Percentiles rank a stretch among this genome's conserved stretches.
These are phyloP conservation scores for Phytophthora hybrid DNA, from an alignment of 352 stramenopile species.

Conservation along the genomic window DNA sequence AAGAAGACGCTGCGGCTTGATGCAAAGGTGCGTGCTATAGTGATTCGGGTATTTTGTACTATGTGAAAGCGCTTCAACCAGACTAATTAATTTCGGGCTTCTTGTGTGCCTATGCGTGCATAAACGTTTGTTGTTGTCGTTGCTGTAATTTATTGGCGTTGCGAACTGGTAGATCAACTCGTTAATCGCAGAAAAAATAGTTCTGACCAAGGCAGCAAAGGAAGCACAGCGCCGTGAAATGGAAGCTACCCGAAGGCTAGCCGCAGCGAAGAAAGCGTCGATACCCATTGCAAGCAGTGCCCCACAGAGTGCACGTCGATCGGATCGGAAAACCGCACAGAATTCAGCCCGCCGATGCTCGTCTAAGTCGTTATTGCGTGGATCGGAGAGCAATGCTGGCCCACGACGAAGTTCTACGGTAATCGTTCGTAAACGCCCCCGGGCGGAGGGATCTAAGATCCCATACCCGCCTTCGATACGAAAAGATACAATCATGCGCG, in stretches of 20 bases:
- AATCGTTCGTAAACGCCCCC: slow-evolving; percentile 34
- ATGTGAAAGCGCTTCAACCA: no score
- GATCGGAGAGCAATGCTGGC: background rate
- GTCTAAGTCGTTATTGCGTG: background rate
- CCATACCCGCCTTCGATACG: slow-evolving; percentile 35
- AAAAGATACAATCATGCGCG: background rate
- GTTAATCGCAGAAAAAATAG: slow-evolving; percentile 50
- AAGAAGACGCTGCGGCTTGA: slow-evolving; percentile 58
- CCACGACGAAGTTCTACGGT: background rate
- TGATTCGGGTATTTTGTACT: no score
- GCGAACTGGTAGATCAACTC: slow-evolving; percentile 53
- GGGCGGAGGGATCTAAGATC: slow-evolving; percentile 42
- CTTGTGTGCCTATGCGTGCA: no score
- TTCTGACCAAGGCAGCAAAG: slow-evolving; percentile 42
- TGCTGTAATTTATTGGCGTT: background rate
- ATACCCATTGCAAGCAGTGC: background rate
- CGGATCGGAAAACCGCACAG: background rate
- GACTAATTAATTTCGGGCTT: no score
- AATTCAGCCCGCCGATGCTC: background rate
- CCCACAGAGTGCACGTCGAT: background rate
- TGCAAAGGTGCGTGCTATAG: slow-evolving; percentile 43
- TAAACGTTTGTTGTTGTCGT: background rate
- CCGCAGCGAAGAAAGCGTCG: slow-evolving; percentile 30
- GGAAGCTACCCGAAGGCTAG: slow-evolving; percentile 54
- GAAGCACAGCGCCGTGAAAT: slow-evolving; percentile 55